Base-by-base conservation (phyloP, 1,284 basidiomycete genomes). In the Cutaneotrichosporon curvatum region DNA sequence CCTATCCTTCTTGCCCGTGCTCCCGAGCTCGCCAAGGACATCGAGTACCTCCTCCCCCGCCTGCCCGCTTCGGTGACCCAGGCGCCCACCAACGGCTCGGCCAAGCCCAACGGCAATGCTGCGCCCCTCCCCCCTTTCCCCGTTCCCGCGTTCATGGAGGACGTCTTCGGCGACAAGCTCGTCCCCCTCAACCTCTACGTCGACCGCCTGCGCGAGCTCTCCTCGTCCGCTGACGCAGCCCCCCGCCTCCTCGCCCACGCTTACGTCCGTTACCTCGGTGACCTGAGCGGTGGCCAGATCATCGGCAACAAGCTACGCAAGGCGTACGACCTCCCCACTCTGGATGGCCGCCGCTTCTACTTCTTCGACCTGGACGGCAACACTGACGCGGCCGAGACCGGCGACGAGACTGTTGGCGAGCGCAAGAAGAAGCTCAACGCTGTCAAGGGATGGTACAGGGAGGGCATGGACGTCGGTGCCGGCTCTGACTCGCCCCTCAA, bases 231-330 rank as follows among this genome's bases (percentile, higher is more conserved):
- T 36, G 66, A 74, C 34, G 48, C 64, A 4, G 78, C 81, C 45
- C 79, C 81, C 1, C 70, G 77, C 2, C 77, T 89, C 19, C 76
- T 89, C 14, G 81, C 85, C 0, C 86, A 89, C 66, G 78, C 85
- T 0, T 88, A 88, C 62, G 84, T 87, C 15, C 79, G 86, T 31
- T 89, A 89, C 70, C 78, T 90, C n/a, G 87, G 86, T 47, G 87
- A 90, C 67, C 75, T 89, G 28, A 83, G 81, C 39, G 87, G 87
- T 15, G 87, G 87, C 0, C 87, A 89, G 72, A 75, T 79, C 52
- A 83, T 89, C 58, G 75, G 80, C 23, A 75, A 79, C 33, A 75
- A 74, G 34, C 71, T 87, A 19, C 75, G 76, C 16, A 83, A 83
- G 67, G 79, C 82, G 11, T 87, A 87, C 61, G 76, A 70, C 8